Evolutionary conservation across 2,329 filamentous ascomycete genomes (phyloP).

Genomic region (Metarhizium rileyi): DNA sequence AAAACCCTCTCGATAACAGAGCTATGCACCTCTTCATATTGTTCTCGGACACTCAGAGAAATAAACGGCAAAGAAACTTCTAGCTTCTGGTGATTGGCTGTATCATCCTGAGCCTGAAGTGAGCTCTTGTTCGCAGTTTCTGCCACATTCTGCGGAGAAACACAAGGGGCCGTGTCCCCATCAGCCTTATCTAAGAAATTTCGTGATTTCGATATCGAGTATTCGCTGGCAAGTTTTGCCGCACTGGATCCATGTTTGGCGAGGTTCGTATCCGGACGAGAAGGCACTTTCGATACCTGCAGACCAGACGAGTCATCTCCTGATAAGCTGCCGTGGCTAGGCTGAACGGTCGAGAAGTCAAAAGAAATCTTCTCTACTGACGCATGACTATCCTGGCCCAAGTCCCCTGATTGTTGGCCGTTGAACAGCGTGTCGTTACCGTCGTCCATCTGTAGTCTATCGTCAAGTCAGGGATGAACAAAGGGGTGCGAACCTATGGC

Average conservation of each 20-base stretch:
- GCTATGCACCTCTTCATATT: conserved; percentile 25
- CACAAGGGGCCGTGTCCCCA: neutral
- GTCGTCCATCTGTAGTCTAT: conserved; percentile 11
- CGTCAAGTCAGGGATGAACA: neutral
- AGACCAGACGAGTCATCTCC: neutral
- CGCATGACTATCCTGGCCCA: neutral
- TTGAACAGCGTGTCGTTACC: conserved; percentile 1
- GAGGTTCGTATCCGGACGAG: neutral
- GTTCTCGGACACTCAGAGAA: conserved; percentile 13
- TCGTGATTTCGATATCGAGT: no score
- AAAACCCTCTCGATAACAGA: conserved; percentile 28
- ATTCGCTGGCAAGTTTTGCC: neutral
- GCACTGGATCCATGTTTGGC: neutral
- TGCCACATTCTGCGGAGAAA: neutral
- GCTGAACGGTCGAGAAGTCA: conserved; percentile 6
- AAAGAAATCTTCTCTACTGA: conserved; percentile 8
- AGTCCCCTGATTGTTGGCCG: neutral
- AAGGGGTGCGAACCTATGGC: no score
- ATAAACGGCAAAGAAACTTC: conserved; percentile 23
- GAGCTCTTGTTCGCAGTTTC: neutral
- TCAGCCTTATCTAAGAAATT: neutral
- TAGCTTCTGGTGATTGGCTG: conserved; percentile 9
- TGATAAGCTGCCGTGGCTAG: neutral
- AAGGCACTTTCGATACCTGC: neutral
- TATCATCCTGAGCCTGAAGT: neutral